Evolutionary conservation across 2,329 filamentous ascomycete species (phyloP).

Genomic region (Calonectria honghensis): DNA sequence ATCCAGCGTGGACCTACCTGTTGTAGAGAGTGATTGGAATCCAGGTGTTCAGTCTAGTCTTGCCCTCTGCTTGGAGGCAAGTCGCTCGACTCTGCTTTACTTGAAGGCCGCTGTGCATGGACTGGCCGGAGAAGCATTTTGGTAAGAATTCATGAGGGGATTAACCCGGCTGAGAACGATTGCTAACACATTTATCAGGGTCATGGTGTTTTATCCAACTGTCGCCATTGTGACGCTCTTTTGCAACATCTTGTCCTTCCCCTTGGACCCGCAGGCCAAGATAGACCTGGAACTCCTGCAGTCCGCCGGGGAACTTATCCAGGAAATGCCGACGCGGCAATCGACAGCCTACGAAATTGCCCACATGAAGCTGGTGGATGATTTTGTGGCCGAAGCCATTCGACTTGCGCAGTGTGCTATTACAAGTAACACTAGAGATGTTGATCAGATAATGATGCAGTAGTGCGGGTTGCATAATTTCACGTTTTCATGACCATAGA

Average conservation of each 20-base stretch:
- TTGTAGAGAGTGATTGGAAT: constrained; percentile 10
- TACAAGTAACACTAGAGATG: neutral
- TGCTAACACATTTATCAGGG: neutral
- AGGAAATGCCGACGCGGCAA: neutral
- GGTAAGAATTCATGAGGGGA: neutral
- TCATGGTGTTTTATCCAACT: constrained; percentile 17
- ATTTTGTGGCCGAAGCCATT: neutral
- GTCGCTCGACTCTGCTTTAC: neutral
- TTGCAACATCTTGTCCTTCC: constrained; percentile 14
- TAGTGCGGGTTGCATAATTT: neutral
- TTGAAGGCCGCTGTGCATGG: constrained; percentile 13
- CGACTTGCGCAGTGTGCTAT: neutral
- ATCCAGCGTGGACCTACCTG: neutral
- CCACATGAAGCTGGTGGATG: neutral
- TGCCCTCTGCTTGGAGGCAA: constrained; percentile 12
- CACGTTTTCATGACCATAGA: neutral
- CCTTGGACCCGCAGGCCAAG: neutral
- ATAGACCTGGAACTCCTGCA: neutral
- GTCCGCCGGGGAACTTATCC: neutral
- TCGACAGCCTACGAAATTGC: constrained; percentile 5
- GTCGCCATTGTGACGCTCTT: constrained; percentile 6
- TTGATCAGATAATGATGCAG: constrained; percentile 1
- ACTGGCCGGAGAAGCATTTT: constrained; percentile 9
- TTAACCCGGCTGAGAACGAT: neutral
- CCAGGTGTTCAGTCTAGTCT: constrained; percentile 1